A percentile compares a stretch with the other conserved stretches of the same genome.
These are phyloP conservation scores for Leccinum colubrinum DNA, from an alignment of 1,284 basidiomycete genomes.

Conservation along the genomic window DNA sequence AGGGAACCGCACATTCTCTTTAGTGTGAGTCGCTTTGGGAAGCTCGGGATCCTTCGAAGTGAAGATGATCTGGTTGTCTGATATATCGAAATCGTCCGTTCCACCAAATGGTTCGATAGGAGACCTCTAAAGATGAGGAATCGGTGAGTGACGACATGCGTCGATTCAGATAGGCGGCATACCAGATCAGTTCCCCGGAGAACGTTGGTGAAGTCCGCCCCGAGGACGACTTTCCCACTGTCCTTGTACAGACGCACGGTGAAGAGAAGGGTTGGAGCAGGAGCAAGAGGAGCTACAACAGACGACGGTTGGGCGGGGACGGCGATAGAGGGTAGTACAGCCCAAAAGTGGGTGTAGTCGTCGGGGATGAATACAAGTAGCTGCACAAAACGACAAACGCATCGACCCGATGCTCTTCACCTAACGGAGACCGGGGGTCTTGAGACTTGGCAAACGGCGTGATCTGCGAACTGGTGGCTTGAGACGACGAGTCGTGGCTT, in stretches of 20 bases:
- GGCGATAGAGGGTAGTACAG: no score
- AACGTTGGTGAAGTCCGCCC: slow-evolving; percentile 53
- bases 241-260: slow-evolving; percentile 53
- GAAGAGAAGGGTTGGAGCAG: slow-evolving; percentile 44
- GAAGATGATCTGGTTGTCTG: slow-evolving; percentile 68
- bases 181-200: slow-evolving; percentile 69
- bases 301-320: no score
- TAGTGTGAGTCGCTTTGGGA: slow-evolving; percentile 75
- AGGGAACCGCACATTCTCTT: slow-evolving; percentile 57
- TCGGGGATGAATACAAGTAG: no score
- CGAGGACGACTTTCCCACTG: slow-evolving; percentile 53
- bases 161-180: slow-evolving; percentile 14
- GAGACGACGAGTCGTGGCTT: no score
- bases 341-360: slow-evolving; percentile 3
- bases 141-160: slow-evolving; percentile 7
- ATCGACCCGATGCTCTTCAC: no score
- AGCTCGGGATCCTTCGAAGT: slow-evolving; percentile 81
- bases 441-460: no score
- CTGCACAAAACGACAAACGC: no score
- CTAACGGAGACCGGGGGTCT: no score
- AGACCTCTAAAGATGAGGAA: slow-evolving; percentile 42
- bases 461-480: no score
- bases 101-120: slow-evolving; percentile 86
- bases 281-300: no score
- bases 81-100: slow-evolving; percentile 75